A percentile compares a stretch with the other conserved stretches of the same genome.
Evolutionary conservation across 805 yeast species (phyloP).

Genomic region (Yarrowia sp.): DNA sequence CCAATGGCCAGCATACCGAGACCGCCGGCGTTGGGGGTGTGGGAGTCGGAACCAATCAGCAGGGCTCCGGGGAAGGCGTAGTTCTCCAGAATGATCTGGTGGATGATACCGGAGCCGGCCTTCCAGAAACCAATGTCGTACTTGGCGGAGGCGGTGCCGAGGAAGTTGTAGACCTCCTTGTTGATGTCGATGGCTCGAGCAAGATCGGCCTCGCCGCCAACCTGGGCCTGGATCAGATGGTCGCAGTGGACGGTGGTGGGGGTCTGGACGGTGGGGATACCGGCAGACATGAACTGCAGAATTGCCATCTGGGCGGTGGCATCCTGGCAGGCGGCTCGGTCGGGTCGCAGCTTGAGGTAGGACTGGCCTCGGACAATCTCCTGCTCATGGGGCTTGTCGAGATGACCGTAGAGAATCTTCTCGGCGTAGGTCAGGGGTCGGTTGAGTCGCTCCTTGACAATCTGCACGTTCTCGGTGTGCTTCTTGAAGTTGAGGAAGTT

Average conservation of each 20-base stretch:
- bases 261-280: constrained; percentile 87
- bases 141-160: constrained; percentile 88
- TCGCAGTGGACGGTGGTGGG: constrained; percentile 98
- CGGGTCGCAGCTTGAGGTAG: constrained; percentile 93
- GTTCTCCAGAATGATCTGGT: constrained; percentile 95
- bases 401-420: constrained; percentile 92
- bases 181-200: constrained; percentile 85
- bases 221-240: constrained; percentile 94
- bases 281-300: constrained; percentile 95
- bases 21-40: constrained; percentile 99
- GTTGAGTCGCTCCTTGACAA: constrained; percentile 78
- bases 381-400: constrained; percentile 90
- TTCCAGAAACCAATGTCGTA: constrained; percentile 99
- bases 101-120: constrained; percentile 98
- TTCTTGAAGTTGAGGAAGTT: constrained; percentile 92
- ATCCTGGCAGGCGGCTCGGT: constrained; percentile 98
- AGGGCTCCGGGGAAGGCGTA: constrained; percentile 97
- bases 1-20: constrained; percentile 97
- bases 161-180: constrained; percentile 93
- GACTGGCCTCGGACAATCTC: constrained; percentile 85
- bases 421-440: constrained; percentile 96
- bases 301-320: constrained; percentile 99
- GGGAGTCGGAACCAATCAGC: constrained; percentile 96
- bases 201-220: constrained; percentile 87
- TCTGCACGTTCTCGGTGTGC: constrained; percentile 84